Percentiles rank a stretch among this genome's conserved stretches.
Evolutionary conservation across 352 stramenopile genomes (phyloP).

Genomic region (Globisporangium cederbergense): DNA sequence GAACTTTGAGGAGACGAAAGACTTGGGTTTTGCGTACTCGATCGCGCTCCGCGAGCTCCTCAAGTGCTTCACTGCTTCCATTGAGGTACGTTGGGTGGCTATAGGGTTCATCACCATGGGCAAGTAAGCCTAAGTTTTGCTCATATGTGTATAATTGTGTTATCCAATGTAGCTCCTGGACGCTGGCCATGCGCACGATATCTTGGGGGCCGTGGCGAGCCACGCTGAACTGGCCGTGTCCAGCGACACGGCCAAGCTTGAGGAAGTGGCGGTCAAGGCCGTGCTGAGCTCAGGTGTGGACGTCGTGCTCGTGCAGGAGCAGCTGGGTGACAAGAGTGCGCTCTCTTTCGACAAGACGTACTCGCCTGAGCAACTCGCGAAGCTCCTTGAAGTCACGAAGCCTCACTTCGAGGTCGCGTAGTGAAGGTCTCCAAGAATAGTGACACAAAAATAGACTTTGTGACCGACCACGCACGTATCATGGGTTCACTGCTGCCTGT

Average conservation of each 20-base stretch:
- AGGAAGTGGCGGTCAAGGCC: conserved; percentile 55
- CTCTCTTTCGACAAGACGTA: conserved; percentile 36
- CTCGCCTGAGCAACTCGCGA: conserved; percentile 35
- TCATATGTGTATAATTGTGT: conserved; percentile 10
- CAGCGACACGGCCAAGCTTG: conserved; percentile 19
- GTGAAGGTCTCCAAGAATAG: neutral
- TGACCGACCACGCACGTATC: neutral
- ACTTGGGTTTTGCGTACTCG: conserved; percentile 78
- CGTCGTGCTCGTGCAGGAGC: conserved; percentile 59
- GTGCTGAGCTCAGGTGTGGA: conserved; percentile 53
- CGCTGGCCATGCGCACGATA: conserved; percentile 34
- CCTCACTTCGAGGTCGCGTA: conserved; percentile 37
- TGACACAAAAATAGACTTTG: neutral
- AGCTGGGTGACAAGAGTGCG: conserved; percentile 33
- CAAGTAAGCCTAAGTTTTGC: neutral
- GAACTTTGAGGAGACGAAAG: conserved; percentile 59
- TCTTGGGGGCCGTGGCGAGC: conserved; percentile 35
- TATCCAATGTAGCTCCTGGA: conserved; percentile 38
- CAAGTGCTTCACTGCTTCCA: conserved; percentile 74
- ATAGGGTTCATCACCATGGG: no score
- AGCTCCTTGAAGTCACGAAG: conserved; percentile 25
- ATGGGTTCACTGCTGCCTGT: neutral
- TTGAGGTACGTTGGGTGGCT: conserved; percentile 45
- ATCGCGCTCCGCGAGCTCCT: conserved; percentile 74
- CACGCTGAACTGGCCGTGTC: neutral